phyloP scores from a whole-genome alignment of 176 grass and related monocot species.

The Alloteropsis semialata region DNA sequence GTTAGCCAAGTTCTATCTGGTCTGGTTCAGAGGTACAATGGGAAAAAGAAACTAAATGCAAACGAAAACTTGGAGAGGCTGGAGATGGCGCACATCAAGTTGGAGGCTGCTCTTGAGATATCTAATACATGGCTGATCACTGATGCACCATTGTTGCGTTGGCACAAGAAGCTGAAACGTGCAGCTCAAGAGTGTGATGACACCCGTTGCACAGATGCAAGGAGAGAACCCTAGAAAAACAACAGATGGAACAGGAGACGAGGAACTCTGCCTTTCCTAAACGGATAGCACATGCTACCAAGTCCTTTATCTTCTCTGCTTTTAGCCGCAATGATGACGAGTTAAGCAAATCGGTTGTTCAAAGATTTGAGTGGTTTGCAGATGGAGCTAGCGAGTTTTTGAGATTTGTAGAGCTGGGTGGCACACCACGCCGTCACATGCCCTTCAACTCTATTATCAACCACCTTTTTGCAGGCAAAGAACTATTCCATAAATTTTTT shows the following conservation, averaged over 20 bases:
- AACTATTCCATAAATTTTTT: neutral
- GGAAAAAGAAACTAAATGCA: too few species aligned
- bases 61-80: neutral
- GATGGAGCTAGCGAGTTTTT: too few species aligned
- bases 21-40: too few species aligned
- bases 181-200: neutral
- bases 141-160: neutral
- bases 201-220: neutral
- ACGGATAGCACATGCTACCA: too few species aligned
- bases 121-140: neutral
- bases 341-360: too few species aligned
- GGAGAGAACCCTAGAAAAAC: neutral
- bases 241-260: neutral
- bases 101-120: neutral
- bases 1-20: too few species aligned
- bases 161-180: neutral
- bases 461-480: neutral
- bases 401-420: too few species aligned
- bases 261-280: neutral
- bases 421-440: too few species aligned
- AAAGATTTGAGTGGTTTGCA: too few species aligned
- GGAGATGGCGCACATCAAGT: neutral
- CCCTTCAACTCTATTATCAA: too few species aligned
- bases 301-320: too few species aligned
- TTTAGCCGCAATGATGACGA: too few species aligned